phyloP scores from a whole-genome alignment of 306 rosid genomes.

The Dalbergia cochinchinensis region DNA sequence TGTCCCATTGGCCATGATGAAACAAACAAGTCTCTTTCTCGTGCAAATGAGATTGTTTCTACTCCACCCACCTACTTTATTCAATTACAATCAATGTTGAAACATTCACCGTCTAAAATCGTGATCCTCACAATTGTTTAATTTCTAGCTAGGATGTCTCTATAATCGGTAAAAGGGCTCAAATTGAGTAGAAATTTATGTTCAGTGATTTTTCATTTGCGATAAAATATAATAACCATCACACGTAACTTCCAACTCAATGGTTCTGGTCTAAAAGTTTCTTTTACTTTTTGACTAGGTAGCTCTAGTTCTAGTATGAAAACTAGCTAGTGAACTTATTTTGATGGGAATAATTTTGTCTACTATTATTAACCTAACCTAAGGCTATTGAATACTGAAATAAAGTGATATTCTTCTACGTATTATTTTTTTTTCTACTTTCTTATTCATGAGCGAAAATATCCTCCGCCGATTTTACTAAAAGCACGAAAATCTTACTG shows the following conservation, averaged over 20 bases:
- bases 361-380: constrained; percentile 18
- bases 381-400: background rate
- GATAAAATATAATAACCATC: background rate
- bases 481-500: background rate
- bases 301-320: background rate
- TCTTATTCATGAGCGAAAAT: constrained; percentile 17
- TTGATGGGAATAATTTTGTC: constrained; percentile 1
- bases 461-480: background rate
- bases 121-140: background rate
- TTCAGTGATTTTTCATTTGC: background rate
- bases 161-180: background rate
- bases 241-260: background rate
- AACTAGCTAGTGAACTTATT: background rate
- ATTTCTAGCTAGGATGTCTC: background rate
- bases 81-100: constrained; percentile 3
- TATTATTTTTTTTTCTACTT: background rate
- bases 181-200: constrained; percentile 9
- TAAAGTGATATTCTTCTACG: background rate
- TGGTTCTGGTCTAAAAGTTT: background rate
- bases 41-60: constrained; percentile 15
- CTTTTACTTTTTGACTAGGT: background rate
- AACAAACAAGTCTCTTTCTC: constrained; percentile 41
- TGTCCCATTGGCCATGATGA: constrained; percentile 35
- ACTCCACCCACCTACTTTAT: constrained; percentile 6
- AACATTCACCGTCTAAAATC: constrained; percentile 7